Percentiles rank a stretch among this genome's conserved stretches.
Conservation (phyloP, 495 filamentous ascomycete genomes). For the Podospora bellae-mahoneyi region DNA sequence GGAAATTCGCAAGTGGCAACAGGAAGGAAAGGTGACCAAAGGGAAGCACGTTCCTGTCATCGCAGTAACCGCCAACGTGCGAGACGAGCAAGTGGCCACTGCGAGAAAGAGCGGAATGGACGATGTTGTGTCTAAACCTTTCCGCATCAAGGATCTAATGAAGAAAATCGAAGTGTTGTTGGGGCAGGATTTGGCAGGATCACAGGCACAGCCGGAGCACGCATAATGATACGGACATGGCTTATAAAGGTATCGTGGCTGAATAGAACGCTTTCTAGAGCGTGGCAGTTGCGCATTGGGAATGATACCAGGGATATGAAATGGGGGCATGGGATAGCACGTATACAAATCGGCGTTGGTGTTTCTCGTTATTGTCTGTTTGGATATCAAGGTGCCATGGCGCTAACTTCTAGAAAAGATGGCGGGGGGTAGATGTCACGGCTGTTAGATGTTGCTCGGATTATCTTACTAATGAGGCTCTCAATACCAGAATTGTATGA, state of each 20-base stretch:
- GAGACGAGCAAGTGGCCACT: slow-evolving; percentile 58
- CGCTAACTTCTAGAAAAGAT: not conserved
- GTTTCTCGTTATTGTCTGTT: not conserved
- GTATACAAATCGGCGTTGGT: not conserved
- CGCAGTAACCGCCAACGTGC: slow-evolving; percentile 70
- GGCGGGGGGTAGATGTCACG: not conserved
- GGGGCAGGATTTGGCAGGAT: not conserved
- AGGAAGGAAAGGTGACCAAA: slow-evolving; percentile 30
- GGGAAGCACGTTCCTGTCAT: slow-evolving; percentile 60
- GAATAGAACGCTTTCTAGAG: not conserved
- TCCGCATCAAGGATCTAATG: slow-evolving; percentile 62
- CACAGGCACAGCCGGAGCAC: not conserved
- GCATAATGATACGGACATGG: not conserved
- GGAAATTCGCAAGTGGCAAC: slow-evolving; percentile 58
- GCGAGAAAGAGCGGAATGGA: slow-evolving; percentile 68
- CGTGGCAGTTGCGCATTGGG: not conserved
- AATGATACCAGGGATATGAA: not conserved
- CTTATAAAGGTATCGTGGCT: not conserved
- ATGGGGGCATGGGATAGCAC: not conserved
- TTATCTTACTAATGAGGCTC: no score
- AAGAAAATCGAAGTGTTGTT: slow-evolving; percentile 50
- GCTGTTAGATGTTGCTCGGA: not conserved
- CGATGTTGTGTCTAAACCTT: slow-evolving; percentile 70
- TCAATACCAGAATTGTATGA: no score
- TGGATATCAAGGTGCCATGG: not conserved